These are phyloP conservation scores for Oldenlandia corymbosa DNA, from an alignment of 257 asterid species.

Conservation along the genomic window DNA sequence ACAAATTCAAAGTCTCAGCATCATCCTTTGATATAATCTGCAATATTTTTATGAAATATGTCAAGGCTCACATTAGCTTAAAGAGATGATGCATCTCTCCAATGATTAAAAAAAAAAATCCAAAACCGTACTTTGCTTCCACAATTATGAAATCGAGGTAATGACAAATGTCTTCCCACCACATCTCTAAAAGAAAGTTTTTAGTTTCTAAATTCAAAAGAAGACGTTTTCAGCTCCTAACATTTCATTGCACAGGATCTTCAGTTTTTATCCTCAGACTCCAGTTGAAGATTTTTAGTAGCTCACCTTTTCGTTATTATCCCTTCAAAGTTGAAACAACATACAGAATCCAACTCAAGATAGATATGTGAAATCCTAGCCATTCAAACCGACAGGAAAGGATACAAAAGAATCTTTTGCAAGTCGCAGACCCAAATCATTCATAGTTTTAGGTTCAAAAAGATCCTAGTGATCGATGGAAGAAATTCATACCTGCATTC, in stretches of 20 bases:
- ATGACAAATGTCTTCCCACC: too few relatives aligned
- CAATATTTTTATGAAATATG: background rate
- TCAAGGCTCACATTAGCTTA: background rate
- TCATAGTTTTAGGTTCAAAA: background rate
- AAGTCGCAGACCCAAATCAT: background rate
- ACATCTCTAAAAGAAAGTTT: too few relatives aligned
- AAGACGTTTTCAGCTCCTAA: too few relatives aligned
- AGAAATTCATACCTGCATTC: constrained; percentile 86
- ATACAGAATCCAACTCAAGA: background rate
- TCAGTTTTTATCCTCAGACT: too few relatives aligned
- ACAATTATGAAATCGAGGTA: too few relatives aligned
- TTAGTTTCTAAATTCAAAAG: too few relatives aligned
- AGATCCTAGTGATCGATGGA: too few relatives aligned
- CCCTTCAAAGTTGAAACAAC: background rate
- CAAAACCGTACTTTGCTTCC: background rate
- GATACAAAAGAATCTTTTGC: too few relatives aligned
- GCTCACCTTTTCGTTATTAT: too few relatives aligned
- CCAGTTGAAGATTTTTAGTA: too few relatives aligned
- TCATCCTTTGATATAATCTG: constrained; percentile 69
- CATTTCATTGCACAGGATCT: too few relatives aligned
- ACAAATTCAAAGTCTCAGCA: constrained; percentile 51
- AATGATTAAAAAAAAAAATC: too few relatives aligned
- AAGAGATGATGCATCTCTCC: background rate
- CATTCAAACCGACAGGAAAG: background rate
- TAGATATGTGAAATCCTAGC: background rate